phyloP scores from a whole-genome alignment of 345 rosid species.

The Stellera chamaejasme region DNA sequence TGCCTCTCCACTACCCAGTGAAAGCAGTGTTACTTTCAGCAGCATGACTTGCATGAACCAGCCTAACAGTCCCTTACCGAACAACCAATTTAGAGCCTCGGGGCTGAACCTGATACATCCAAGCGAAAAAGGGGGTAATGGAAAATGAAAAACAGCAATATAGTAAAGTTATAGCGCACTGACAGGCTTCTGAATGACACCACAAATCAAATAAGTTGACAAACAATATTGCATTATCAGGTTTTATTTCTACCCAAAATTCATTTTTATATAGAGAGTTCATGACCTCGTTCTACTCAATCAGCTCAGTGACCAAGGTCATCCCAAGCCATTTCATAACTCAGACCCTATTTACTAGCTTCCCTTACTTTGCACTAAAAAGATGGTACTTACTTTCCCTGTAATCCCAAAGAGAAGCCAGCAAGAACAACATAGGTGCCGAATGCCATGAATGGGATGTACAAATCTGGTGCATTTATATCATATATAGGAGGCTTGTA shows the following conservation, averaged over 20 bases:
- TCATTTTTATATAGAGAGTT: too few species aligned
- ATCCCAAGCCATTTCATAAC: too few species aligned
- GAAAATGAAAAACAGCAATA: too few species aligned
- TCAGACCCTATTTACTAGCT: too few species aligned
- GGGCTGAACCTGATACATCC: constrained; percentile 63
- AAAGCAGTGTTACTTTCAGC: constrained; percentile 71
- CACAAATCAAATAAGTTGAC: too few species aligned
- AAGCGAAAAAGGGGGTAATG: neutral
- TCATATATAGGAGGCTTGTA: constrained; percentile 92
- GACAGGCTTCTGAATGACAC: too few species aligned
- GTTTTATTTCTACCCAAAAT: too few species aligned
- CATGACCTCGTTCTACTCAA: too few species aligned
- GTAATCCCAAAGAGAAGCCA: constrained; percentile 72
- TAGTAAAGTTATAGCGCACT: too few species aligned
- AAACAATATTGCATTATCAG: too few species aligned
- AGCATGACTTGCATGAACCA: constrained; percentile 82
- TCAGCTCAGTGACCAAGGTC: too few species aligned
- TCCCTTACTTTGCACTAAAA: neutral
- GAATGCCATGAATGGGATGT: constrained; percentile 96
- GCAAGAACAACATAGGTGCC: constrained; percentile 86
- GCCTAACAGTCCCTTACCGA: constrained; percentile 82
- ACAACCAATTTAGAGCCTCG: constrained; percentile 84
- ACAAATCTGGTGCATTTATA: constrained; percentile 91
- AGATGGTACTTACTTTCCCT: constrained; percentile 62
- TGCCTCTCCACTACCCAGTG: constrained; percentile 88